Conservation (phyloP, 139 green algal genomes). For the Volvox reticuliferus region DNA sequence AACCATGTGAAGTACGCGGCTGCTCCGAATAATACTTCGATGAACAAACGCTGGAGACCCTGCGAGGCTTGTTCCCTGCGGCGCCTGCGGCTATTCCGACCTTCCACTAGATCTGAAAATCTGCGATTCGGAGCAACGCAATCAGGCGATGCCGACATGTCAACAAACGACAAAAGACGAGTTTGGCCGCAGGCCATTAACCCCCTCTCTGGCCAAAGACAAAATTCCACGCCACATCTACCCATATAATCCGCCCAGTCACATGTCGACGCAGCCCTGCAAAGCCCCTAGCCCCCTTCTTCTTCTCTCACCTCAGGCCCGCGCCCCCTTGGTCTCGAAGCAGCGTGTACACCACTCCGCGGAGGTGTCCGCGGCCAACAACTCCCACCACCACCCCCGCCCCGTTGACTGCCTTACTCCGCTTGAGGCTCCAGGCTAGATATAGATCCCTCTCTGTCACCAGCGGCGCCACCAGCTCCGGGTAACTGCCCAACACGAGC, state of each 20-base stretch:
- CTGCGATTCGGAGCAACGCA: background rate
- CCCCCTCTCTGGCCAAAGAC: too few relatives aligned
- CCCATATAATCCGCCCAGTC: background rate
- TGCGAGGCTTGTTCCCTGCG: too few relatives aligned
- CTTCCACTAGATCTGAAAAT: conserved; percentile 44
- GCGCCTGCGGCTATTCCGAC: conserved; percentile 10
- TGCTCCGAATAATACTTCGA: too few relatives aligned
- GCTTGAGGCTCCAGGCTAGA: conserved; percentile 82
- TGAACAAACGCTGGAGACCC: too few relatives aligned
- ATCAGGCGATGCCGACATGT: background rate
- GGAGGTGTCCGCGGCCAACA: conserved; percentile 81
- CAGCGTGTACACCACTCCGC: conserved; percentile 70
- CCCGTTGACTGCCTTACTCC: conserved; percentile 82
- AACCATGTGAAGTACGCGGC: too few relatives aligned
- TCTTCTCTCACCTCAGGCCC: conserved; percentile 45
- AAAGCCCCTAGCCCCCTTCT: background rate
- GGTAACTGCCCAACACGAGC: conserved; percentile 24
- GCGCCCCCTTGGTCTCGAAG: conserved; percentile 46
- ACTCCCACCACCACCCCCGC: conserved; percentile 78
- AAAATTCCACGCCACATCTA: background rate
- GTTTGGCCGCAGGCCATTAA: background rate
- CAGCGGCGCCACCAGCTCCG: conserved; percentile 64
- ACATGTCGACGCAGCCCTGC: background rate
- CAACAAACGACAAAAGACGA: background rate
- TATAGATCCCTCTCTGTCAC: conserved; percentile 84